phyloP scores from a whole-genome alignment of 192 early-diverging fungal species.

The Coemansia pectinata region DNA sequence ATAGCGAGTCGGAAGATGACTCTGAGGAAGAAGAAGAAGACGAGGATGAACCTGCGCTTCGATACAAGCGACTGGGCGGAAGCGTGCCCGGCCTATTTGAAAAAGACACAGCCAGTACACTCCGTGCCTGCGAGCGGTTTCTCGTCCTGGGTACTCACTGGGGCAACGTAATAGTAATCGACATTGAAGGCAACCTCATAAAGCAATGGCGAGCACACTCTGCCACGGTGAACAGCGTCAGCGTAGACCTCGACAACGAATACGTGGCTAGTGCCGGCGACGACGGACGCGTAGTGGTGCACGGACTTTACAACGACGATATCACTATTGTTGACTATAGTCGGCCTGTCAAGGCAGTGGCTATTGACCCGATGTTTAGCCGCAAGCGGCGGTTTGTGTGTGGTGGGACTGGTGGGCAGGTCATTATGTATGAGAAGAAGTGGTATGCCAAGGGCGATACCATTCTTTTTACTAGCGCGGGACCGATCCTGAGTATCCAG shows the following conservation, averaged over 20 bases:
- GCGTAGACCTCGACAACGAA: slow-evolving; percentile 83
- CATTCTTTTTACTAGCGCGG: slow-evolving; percentile 84
- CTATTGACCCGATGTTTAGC: slow-evolving; percentile 87
- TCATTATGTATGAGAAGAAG: slow-evolving; percentile 77
- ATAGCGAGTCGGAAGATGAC: too few species aligned
- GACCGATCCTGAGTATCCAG: slow-evolving; percentile 81
- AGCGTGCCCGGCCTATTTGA: slow-evolving; percentile 68
- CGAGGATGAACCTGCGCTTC: slow-evolving; percentile 90
- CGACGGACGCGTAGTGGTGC: slow-evolving; percentile 89
- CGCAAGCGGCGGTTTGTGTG: slow-evolving; percentile 80
- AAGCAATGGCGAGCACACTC: slow-evolving; percentile 83
- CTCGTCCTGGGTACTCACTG: slow-evolving; percentile 93
- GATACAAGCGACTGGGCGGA: slow-evolving; percentile 83
- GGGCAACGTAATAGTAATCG: slow-evolving; percentile 86
- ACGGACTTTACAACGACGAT: slow-evolving; percentile 77
- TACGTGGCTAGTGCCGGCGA: slow-evolving; percentile 91
- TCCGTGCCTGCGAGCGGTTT: slow-evolving; percentile 82
- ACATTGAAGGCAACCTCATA: slow-evolving; percentile 88
- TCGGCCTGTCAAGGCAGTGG: slow-evolving; percentile 87
- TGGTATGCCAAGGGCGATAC: slow-evolving; percentile 85
- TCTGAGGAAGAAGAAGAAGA: slow-evolving; percentile 59
- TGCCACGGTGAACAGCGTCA: slow-evolving; percentile 84
- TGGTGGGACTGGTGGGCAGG: slow-evolving; percentile 87
- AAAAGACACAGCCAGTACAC: slow-evolving; percentile 81
- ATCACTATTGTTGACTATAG: slow-evolving; percentile 72